phyloP scores from a whole-genome alignment of 352 stramenopile species.

The Albugo candida region DNA sequence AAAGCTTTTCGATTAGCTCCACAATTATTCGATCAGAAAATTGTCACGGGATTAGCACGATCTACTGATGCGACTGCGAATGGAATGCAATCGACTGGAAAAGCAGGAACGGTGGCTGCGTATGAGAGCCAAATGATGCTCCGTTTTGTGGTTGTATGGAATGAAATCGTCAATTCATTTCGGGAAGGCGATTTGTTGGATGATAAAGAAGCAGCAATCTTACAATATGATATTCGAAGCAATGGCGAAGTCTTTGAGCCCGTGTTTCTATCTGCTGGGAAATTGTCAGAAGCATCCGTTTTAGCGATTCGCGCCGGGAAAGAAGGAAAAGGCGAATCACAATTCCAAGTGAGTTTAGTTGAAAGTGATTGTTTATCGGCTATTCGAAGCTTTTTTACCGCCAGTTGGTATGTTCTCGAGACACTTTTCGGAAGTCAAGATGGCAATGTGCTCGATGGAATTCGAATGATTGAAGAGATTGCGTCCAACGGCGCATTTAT shows the following conservation, averaged over 20 bases:
- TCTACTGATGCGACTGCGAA: slow-evolving; percentile 19
- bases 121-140: slow-evolving; percentile 58
- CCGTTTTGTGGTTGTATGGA: slow-evolving; percentile 60
- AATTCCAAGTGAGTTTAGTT: slow-evolving; percentile 41
- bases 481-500: slow-evolving; percentile 40
- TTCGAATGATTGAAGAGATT: slow-evolving; percentile 46
- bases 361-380: slow-evolving; percentile 49
- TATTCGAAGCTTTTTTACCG: slow-evolving; percentile 53
- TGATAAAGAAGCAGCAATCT: slow-evolving; percentile 49
- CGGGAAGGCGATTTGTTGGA: slow-evolving; percentile 47
- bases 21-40: slow-evolving; percentile 47
- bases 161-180: slow-evolving; percentile 64
- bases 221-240: slow-evolving; percentile 56
- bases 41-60: slow-evolving; percentile 37
- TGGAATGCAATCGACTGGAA: neutral
- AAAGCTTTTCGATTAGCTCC: slow-evolving; percentile 47
- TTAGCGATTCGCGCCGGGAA: slow-evolving; percentile 37
- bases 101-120: slow-evolving; percentile 9
- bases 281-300: slow-evolving; percentile 37
- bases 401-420: slow-evolving; percentile 50
- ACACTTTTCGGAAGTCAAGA: slow-evolving; percentile 38
- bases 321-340: slow-evolving; percentile 44
- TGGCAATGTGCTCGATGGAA: slow-evolving; percentile 34
- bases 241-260: slow-evolving; percentile 60
- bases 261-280: slow-evolving; percentile 58